These are phyloP conservation scores for Solanum clarkiae DNA, from an alignment of 257 asterid species.

Conservation along the genomic window DNA sequence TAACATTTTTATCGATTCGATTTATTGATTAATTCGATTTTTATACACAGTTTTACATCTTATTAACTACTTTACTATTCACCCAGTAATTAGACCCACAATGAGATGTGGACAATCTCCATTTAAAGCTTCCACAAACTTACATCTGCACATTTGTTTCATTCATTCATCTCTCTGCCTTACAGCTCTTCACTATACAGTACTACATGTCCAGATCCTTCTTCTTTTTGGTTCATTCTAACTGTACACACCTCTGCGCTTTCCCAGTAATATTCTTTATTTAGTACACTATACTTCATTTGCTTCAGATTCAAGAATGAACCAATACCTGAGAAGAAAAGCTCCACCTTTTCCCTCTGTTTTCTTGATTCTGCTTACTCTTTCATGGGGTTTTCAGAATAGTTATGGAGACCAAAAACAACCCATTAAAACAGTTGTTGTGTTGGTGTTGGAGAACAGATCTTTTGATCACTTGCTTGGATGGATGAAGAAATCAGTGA, in stretches of 20 bases:
- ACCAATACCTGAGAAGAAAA: not conserved
- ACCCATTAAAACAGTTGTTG: constrained; percentile 61
- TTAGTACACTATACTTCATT: no score
- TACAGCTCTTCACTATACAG: not conserved
- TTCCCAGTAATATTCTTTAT: no score
- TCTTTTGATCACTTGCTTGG: constrained; percentile 86
- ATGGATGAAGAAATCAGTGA: constrained; percentile 66
- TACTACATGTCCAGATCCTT: not conserved
- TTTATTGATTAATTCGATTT: no score
- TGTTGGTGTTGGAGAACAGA: constrained; percentile 64
- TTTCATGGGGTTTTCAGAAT: constrained; percentile 12
- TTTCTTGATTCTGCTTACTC: constrained; percentile 14
- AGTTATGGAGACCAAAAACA: constrained; percentile 26
- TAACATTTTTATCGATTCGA: no score
- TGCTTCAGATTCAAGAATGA: constrained; percentile 4
- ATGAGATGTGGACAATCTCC: not conserved
- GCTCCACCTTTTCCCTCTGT: not conserved
- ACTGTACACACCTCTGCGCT: not conserved
- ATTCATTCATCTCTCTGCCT: not conserved
- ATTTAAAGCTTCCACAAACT: not conserved
- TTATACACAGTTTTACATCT: not conserved
- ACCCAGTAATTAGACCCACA: not conserved
- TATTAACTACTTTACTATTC: not conserved
- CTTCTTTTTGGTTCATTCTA: not conserved
- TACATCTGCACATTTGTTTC: not conserved